phyloP scores from a whole-genome alignment of 2,329 filamentous ascomycete genomes.

The Pseudogymnoascus sp. region DNA sequence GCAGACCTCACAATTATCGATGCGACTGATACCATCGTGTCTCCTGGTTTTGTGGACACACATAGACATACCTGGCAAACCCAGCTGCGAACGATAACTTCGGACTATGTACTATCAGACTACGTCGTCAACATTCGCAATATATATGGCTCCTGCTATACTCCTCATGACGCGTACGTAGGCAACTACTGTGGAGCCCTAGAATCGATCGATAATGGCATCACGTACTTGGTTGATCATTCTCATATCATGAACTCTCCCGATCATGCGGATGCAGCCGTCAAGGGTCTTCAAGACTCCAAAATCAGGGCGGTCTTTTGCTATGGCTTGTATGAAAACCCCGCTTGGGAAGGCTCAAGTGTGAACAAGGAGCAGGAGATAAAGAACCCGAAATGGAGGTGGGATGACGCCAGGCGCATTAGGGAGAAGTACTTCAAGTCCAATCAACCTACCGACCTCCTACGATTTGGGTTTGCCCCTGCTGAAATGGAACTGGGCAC shows the following conservation, averaged over 20 bases:
- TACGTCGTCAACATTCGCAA: constrained; percentile 8
- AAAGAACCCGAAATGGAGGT: not conserved
- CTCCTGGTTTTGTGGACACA: constrained; percentile 10
- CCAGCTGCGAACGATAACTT: constrained; percentile 6
- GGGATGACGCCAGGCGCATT: not conserved
- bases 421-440: not conserved
- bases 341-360: not conserved
- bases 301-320: constrained; percentile 11
- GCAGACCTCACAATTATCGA: not conserved
- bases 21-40: not conserved
- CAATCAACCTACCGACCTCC: not conserved
- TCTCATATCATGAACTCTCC: constrained; percentile 12
- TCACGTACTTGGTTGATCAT: constrained; percentile 11
- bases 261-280: constrained; percentile 9
- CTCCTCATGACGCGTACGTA: constrained; percentile 12
- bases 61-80: constrained; percentile 11
- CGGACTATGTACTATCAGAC: constrained; percentile 8
- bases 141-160: constrained; percentile 9
- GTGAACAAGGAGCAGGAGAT: not conserved
- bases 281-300: constrained; percentile 11
- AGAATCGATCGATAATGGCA: constrained; percentile 10
- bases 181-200: constrained; percentile 9
- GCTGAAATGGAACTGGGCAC: not conserved
- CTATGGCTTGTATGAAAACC: constrained; percentile 11
- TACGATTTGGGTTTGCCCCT: not conserved